Evolutionary conservation across 805 yeast species (phyloP).

Genomic region (Wickerhamomyces pijperi): DNA sequence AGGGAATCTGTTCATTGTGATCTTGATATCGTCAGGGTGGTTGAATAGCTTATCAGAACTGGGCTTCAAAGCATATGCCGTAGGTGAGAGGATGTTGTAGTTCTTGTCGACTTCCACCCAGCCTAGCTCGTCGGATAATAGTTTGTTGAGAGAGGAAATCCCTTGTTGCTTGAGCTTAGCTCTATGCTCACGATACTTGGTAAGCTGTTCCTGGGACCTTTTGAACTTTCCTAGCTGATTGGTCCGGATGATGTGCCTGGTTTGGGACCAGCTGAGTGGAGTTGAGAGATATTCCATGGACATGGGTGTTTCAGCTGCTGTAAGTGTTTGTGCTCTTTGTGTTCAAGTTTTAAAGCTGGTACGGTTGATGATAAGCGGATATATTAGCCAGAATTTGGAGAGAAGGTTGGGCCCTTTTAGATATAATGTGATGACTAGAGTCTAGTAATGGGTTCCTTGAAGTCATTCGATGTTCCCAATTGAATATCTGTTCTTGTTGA

Average conservation of each 20-base stretch:
- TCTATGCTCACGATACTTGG: not conserved
- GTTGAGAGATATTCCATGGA: not conserved
- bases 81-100: not conserved
- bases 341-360: too few species aligned
- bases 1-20: constrained; percentile 53
- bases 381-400: too few species aligned
- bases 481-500: too few species aligned
- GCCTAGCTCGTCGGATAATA: not conserved
- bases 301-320: too few species aligned
- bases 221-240: not conserved
- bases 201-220: not conserved
- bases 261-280: not conserved
- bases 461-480: too few species aligned
- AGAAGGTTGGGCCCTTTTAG: too few species aligned
- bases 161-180: not conserved
- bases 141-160: not conserved
- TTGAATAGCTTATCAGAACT: constrained; percentile 15
- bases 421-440: too few species aligned
- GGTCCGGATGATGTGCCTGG: not conserved
- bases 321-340: too few species aligned
- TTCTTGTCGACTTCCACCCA: not conserved
- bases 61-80: constrained; percentile 7
- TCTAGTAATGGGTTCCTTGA: too few species aligned
- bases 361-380: too few species aligned
- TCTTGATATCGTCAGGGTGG: constrained; percentile 22